Conservation (phyloP, 164 flowering plant species). For the Vitis amurensis region DNA sequence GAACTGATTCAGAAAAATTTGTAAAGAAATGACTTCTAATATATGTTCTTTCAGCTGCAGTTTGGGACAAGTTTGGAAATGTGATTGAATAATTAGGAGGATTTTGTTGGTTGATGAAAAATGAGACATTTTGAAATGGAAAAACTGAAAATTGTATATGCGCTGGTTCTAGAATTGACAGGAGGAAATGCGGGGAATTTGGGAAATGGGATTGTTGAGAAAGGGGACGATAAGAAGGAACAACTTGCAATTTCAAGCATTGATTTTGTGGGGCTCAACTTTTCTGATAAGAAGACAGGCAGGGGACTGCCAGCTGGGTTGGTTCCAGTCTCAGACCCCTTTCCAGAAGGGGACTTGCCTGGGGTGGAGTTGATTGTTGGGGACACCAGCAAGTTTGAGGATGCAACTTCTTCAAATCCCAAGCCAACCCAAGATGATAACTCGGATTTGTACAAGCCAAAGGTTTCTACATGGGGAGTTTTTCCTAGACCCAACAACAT, state of each 20-base stretch:
- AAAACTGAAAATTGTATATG: background rate
- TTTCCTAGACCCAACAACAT: slow-evolving; percentile 90
- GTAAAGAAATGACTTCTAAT: too few species aligned
- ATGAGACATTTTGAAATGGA: background rate
- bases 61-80: too few species aligned
- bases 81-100: background rate
- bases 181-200: slow-evolving; percentile 17
- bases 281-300: slow-evolving; percentile 70
- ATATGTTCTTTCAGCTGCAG: too few species aligned
- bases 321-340: slow-evolving; percentile 55
- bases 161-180: slow-evolving; percentile 29
- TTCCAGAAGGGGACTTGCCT: slow-evolving; percentile 57
- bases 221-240: slow-evolving; percentile 35
- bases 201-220: slow-evolving; percentile 17
- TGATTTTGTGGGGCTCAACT: slow-evolving; percentile 75
- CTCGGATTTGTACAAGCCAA: slow-evolving; percentile 73
- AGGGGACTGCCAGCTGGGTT: slow-evolving; percentile 83
- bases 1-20: too few species aligned
- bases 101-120: background rate
- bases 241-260: slow-evolving; percentile 49
- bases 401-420: slow-evolving; percentile 17
- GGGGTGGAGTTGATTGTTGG: slow-evolving; percentile 87
- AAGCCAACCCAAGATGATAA: slow-evolving; percentile 35
- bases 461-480: slow-evolving; percentile 97
- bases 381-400: slow-evolving; percentile 61